Conservation (phyloP, 805 yeast species). For the Lachancea quebecensis region DNA sequence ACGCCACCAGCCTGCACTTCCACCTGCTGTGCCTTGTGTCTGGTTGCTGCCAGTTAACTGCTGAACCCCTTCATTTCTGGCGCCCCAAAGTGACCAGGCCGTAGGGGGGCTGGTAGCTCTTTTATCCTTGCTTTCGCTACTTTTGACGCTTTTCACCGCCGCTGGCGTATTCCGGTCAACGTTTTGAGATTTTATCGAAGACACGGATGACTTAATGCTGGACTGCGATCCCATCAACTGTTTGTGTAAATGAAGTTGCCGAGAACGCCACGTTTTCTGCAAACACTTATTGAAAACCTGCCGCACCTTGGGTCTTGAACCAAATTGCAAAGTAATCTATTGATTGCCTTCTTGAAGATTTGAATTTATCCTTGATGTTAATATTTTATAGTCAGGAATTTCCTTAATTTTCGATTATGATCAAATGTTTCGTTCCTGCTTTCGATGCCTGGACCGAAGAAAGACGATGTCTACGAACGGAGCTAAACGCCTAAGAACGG, state of each 20-base stretch:
- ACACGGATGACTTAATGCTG: constrained; percentile 3
- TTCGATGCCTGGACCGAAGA: too few species aligned
- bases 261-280: too few species aligned
- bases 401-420: too few species aligned
- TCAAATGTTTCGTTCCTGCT: too few species aligned
- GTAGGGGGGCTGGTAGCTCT: neutral
- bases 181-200: constrained; percentile 4
- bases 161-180: neutral
- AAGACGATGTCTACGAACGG: constrained; percentile 1
- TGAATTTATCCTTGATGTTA: too few species aligned
- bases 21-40: neutral
- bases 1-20: constrained; percentile 8
- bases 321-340: too few species aligned
- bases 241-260: neutral
- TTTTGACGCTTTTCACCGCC: neutral
- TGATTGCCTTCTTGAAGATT: too few species aligned
- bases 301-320: too few species aligned
- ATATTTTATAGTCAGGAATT: too few species aligned
- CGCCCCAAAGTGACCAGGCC: constrained; percentile 11
- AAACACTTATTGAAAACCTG: too few species aligned
- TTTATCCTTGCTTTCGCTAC: neutral
- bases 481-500: constrained; percentile 4
- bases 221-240: constrained; percentile 2
- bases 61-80: neutral
- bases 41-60: neutral